phyloP scores from a whole-genome alignment of 2,329 filamentous ascomycete species.

The Stagonosporopsis chrysanthemi region DNA sequence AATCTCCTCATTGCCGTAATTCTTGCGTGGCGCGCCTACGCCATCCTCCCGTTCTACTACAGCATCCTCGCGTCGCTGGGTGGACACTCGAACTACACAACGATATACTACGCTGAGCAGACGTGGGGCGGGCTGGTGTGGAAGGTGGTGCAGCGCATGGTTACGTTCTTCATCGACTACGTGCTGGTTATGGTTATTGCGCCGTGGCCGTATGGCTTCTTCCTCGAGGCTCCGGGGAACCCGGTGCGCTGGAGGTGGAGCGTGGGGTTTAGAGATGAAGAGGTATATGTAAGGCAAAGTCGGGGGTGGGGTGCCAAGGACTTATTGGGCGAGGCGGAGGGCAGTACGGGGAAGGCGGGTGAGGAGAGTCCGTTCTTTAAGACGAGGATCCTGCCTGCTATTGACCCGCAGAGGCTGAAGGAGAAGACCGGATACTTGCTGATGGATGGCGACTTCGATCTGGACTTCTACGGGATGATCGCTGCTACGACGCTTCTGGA shows the following conservation, averaged over 20 bases:
- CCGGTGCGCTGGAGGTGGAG: constrained; percentile 76
- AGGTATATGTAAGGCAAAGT: constrained; percentile 82
- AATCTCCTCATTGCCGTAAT: constrained; percentile 72
- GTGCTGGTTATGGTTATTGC: constrained; percentile 54
- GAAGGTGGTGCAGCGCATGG: constrained; percentile 66
- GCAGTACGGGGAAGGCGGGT: constrained; percentile 57
- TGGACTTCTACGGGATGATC: constrained; percentile 86
- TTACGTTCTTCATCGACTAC: constrained; percentile 79
- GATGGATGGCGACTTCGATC: constrained; percentile 84
- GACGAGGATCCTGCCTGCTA: constrained; percentile 70
- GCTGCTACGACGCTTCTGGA: constrained; percentile 74
- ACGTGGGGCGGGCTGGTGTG: constrained; percentile 63
- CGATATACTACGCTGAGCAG: constrained; percentile 63
- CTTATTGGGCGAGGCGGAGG: constrained; percentile 57
- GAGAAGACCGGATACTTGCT: constrained; percentile 88
- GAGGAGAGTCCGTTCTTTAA: constrained; percentile 65
- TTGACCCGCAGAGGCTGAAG: constrained; percentile 69
- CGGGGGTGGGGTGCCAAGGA: constrained; percentile 73
- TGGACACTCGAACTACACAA: constrained; percentile 71
- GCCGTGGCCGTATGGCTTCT: constrained; percentile 59
- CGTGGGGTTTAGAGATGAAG: constrained; percentile 78
- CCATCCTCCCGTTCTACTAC: constrained; percentile 76
- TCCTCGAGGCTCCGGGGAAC: constrained; percentile 67
- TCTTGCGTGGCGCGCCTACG: constrained; percentile 72
- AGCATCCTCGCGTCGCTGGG: constrained; percentile 69